Evolutionary conservation across 345 rosid species (phyloP).

Genomic region (Anacardium occidentale): DNA sequence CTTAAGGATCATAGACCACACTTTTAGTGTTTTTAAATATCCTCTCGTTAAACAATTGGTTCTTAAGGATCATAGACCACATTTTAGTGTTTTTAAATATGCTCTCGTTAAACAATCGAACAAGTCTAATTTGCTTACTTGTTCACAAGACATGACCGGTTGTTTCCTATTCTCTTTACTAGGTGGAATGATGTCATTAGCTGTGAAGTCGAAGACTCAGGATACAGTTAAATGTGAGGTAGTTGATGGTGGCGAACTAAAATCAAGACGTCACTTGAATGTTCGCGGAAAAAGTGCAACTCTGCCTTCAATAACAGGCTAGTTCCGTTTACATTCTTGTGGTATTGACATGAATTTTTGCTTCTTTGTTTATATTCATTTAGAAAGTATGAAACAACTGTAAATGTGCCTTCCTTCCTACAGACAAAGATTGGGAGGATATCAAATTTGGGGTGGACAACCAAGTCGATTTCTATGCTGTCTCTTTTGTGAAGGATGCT

Average conservation of each 20-base stretch:
- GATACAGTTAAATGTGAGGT: constrained; percentile 76
- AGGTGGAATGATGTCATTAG: constrained; percentile 99
- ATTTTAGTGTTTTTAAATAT: not conserved
- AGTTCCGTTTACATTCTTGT: constrained; percentile 14
- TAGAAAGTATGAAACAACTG: not conserved
- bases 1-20: not conserved
- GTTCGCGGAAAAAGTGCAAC: constrained; percentile 97
- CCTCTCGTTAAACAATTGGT: too few relatives aligned
- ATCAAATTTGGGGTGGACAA: constrained; percentile 97
- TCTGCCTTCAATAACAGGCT: constrained; percentile 96
- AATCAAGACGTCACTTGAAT: constrained; percentile 94
- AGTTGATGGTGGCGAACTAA: constrained; percentile 90
- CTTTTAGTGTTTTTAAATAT: not conserved
- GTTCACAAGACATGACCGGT: constrained; percentile 15
- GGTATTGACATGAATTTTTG: constrained; percentile 16
- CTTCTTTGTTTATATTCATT: constrained; percentile 4
- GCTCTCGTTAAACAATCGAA: not conserved
- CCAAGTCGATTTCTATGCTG: constrained; percentile 94
- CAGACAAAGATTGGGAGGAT: constrained; percentile 99
- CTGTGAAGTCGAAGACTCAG: constrained; percentile 73
- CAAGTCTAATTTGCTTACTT: not conserved
- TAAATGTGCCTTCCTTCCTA: constrained; percentile 8
- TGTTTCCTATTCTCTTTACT: constrained; percentile 22
- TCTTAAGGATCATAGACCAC: not conserved
- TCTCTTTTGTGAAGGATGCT: constrained; percentile 96